Evolutionary conservation across 345 rosid genomes (phyloP).

Genomic region (Arabidopsis suecica): DNA sequence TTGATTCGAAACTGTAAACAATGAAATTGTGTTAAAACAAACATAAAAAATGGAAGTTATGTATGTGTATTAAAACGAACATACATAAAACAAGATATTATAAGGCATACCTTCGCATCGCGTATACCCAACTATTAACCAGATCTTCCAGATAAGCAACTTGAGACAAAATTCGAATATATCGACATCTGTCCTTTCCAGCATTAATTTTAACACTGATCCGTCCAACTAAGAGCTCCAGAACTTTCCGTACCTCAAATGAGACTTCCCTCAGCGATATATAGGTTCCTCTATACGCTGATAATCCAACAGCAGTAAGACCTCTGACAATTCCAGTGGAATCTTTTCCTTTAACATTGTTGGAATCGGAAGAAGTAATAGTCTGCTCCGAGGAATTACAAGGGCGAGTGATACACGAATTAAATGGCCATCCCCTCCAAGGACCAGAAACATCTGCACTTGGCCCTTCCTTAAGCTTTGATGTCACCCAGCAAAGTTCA

Average conservation of each 20-base stretch:
- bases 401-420: constrained; percentile 87
- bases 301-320: constrained; percentile 82
- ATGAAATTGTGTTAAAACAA: constrained; percentile 26
- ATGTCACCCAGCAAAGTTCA: constrained; percentile 96
- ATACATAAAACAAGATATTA: constrained; percentile 22
- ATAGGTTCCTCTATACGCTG: constrained; percentile 80
- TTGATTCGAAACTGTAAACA: constrained; percentile 72
- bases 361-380: constrained; percentile 52
- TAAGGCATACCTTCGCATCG: constrained; percentile 71
- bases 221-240: constrained; percentile 81
- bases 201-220: constrained; percentile 73
- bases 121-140: constrained; percentile 87
- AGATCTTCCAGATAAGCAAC: constrained; percentile 93
- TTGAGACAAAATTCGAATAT: constrained; percentile 79
- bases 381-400: constrained; percentile 51
- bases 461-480: constrained; percentile 95
- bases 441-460: constrained; percentile 75
- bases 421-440: constrained; percentile 97
- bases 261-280: constrained; percentile 77
- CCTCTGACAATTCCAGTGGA: constrained; percentile 76
- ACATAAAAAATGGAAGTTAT: constrained; percentile 30
- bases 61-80: constrained; percentile 23
- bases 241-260: constrained; percentile 81
- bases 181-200: constrained; percentile 82
- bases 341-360: constrained; percentile 66